Evolutionary conservation across 495 filamentous ascomycete genomes (phyloP).

Genomic region (Apodospora peruviana): DNA sequence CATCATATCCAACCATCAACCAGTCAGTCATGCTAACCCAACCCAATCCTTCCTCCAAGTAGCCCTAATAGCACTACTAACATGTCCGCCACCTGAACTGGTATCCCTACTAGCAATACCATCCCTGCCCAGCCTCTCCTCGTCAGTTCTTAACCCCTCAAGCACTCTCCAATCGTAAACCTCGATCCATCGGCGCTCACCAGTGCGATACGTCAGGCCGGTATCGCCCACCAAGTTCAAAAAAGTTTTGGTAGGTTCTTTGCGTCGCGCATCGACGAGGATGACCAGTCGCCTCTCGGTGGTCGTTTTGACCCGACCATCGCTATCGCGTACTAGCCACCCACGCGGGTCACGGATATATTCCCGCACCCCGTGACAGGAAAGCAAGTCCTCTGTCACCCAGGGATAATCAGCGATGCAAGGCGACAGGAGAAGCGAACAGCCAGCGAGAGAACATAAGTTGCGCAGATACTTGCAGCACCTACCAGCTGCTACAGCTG

Average conservation of each 20-base stretch:
- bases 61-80: not conserved
- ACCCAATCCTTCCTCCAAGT: conserved; percentile 20
- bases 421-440: conserved; percentile 39
- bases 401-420: conserved; percentile 36
- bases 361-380: conserved; percentile 28
- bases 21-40: conserved; percentile 17
- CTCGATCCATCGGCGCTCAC: conserved; percentile 32
- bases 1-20: not conserved
- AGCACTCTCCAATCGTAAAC: conserved; percentile 49
- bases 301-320: conserved; percentile 28
- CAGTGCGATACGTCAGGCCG: conserved; percentile 24
- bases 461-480: conserved; percentile 13
- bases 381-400: conserved; percentile 39
- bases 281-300: conserved; percentile 29
- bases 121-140: conserved; percentile 17
- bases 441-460: conserved; percentile 27
- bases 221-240: conserved; percentile 28
- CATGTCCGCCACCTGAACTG: too few relatives aligned
- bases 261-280: conserved; percentile 38
- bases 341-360: conserved; percentile 14
- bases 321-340: too few relatives aligned
- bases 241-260: conserved; percentile 34
- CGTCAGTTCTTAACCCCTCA: conserved; percentile 34
- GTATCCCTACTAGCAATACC: not conserved
- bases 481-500: not conserved